phyloP scores from a whole-genome alignment of 2,329 filamentous ascomycete species.

The Aspergillus versicolor region DNA sequence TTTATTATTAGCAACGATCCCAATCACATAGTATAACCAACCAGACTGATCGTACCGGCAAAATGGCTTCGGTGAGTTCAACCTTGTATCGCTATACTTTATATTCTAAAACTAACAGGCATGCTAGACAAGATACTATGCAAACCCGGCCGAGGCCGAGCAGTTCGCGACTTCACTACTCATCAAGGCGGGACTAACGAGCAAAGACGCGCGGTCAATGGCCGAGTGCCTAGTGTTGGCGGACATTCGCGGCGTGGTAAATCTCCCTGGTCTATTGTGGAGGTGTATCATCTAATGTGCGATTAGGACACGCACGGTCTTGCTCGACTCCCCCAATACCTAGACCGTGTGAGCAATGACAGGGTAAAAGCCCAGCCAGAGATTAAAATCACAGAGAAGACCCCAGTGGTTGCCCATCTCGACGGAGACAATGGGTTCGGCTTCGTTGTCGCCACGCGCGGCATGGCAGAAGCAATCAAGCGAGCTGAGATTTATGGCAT shows the following conservation, averaged over 20 bases:
- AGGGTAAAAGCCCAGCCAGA: slow-evolving; percentile 62
- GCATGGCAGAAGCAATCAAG: slow-evolving; percentile 66
- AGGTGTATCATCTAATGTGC: background rate
- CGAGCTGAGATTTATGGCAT: slow-evolving; percentile 67
- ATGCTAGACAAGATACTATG: background rate
- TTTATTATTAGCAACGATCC: too few species aligned
- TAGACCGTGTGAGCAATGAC: slow-evolving; percentile 68
- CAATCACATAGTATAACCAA: too few species aligned
- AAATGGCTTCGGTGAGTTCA: background rate
- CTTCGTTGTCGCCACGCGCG: slow-evolving; percentile 66
- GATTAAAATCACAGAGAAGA: slow-evolving; percentile 61
- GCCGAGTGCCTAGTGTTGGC: slow-evolving; percentile 68
- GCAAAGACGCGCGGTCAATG: slow-evolving; percentile 60
- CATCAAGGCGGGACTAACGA: slow-evolving; percentile 54
- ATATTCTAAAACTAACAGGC: background rate
- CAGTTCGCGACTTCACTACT: slow-evolving; percentile 18
- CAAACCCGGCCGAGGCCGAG: background rate
- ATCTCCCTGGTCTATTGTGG: background rate
- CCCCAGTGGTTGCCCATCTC: slow-evolving; percentile 69
- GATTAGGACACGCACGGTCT: slow-evolving; percentile 68
- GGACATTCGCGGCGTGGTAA: slow-evolving; percentile 67
- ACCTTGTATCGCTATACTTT: too few species aligned
- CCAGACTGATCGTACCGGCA: background rate
- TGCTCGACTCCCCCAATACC: slow-evolving; percentile 74
- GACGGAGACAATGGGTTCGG: slow-evolving; percentile 72